Percentiles rank a stretch among this genome's conserved stretches.
Evolutionary conservation across 805 yeast genomes (phyloP).

Genomic region (Nakazawaea sp.): DNA sequence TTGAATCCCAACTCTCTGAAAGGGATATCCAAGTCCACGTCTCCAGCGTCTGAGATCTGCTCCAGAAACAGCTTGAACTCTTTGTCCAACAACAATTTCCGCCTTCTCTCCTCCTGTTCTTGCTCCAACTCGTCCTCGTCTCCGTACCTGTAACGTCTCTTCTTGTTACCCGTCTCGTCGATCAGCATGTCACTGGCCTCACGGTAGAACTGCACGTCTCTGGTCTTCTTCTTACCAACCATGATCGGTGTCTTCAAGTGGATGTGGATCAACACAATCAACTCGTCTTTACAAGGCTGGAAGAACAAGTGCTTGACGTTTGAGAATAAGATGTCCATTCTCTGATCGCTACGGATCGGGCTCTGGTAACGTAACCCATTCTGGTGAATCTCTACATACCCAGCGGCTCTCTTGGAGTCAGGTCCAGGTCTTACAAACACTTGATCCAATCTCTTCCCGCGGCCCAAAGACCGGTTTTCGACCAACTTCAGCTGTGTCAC

Average conservation of each 20-base stretch:
- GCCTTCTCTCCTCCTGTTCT: conserved; percentile 95
- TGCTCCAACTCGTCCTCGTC: conserved; percentile 98
- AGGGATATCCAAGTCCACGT: conserved; percentile 86
- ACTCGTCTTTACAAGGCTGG: conserved; percentile 94
- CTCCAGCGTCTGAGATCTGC: conserved; percentile 80
- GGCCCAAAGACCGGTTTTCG: conserved; percentile 65
- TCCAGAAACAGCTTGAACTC: conserved; percentile 90
- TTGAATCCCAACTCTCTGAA: conserved; percentile 94
- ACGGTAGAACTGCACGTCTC: conserved; percentile 92
- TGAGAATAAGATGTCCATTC: conserved; percentile 79
- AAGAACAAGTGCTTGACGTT: conserved; percentile 91
- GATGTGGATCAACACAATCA: conserved; percentile 86
- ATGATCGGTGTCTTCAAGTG: conserved; percentile 89
- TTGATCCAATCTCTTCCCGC: conserved; percentile 82
- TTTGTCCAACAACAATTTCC: conserved; percentile 84
- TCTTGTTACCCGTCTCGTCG: conserved; percentile 94
- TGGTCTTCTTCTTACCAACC: conserved; percentile 93
- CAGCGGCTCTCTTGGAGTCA: conserved; percentile 93
- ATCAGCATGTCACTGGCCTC: conserved; percentile 95
- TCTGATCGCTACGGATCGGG: conserved; percentile 75
- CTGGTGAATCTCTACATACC: conserved; percentile 84
- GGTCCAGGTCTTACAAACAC: conserved; percentile 94
- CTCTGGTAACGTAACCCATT: conserved; percentile 94
- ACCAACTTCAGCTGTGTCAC: conserved; percentile 84
- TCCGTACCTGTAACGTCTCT: conserved; percentile 82